phyloP scores from a whole-genome alignment of 768 basidiomycete species.

The Lentinus tigrinus region DNA sequence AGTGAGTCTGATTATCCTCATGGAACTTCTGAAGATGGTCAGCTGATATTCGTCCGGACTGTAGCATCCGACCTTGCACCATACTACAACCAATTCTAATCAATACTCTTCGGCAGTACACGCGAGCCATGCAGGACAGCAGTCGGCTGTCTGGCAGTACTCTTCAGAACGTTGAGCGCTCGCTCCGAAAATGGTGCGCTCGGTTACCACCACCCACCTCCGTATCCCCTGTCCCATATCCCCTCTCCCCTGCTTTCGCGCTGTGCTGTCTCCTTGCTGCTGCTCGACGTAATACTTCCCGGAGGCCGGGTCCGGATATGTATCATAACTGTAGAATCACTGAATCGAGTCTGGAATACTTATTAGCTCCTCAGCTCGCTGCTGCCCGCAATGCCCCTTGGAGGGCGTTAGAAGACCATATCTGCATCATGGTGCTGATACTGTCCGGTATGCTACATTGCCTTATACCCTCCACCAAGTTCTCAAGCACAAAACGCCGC shows the following conservation, averaged over 20 bases:
- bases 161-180: constrained; percentile 12
- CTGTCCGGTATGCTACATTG: not conserved
- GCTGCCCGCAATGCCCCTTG: not conserved
- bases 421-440: not conserved
- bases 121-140: constrained; percentile 1
- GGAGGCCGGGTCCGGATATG: not conserved
- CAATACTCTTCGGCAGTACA: constrained; percentile 8
- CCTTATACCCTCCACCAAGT: not conserved
- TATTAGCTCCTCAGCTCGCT: not conserved
- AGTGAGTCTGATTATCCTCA: constrained; percentile 18
- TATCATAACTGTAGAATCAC: constrained; percentile 2
- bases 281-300: not conserved
- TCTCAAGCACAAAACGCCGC: constrained; percentile 15
- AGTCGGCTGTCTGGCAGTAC: constrained; percentile 14
- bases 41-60: not conserved
- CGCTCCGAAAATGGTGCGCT: not conserved
- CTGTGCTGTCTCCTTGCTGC: not conserved
- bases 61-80: constrained; percentile 5
- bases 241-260: not conserved
- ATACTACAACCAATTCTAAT: not conserved
- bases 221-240: not conserved
- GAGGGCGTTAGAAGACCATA: not conserved
- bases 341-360: not conserved
- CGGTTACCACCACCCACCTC: not conserved
- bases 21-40: not conserved